These are phyloP conservation scores for Leucocoprinus birnbaumii DNA, from an alignment of 768 basidiomycete genomes.

Conservation along the genomic window DNA sequence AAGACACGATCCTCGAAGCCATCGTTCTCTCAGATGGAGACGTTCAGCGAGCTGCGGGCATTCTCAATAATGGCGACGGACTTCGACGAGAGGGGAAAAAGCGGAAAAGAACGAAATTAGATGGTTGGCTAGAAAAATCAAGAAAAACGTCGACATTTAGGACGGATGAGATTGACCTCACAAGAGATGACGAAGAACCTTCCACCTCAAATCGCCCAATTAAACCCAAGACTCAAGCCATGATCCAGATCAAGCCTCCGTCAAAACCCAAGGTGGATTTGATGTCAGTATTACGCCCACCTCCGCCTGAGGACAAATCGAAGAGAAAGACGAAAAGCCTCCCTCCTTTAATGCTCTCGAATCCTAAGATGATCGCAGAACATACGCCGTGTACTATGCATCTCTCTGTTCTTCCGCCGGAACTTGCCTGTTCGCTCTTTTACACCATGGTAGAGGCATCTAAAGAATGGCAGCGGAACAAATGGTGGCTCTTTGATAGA, in stretches of 20 bases:
- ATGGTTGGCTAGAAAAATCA: conserved; percentile 48
- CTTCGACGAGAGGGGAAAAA: conserved; percentile 32
- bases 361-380: conserved; percentile 58
- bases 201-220: neutral
- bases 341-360: conserved; percentile 62
- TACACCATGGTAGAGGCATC: conserved; percentile 68
- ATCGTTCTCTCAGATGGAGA: conserved; percentile 57
- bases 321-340: conserved; percentile 30
- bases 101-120: conserved; percentile 48
- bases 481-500: conserved; percentile 84
- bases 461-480: conserved; percentile 63
- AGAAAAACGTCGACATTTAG: conserved; percentile 1
- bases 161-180: conserved; percentile 15
- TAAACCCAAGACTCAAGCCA: conserved; percentile 7
- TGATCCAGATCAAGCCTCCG: conserved; percentile 12
- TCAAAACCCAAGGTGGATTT: conserved; percentile 40
- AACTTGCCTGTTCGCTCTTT: conserved; percentile 74
- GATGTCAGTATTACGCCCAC: conserved; percentile 54
- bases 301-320: conserved; percentile 34
- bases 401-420: conserved; percentile 62
- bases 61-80: conserved; percentile 13
- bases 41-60: conserved; percentile 44
- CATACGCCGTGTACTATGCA: conserved; percentile 80
- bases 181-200: neutral
- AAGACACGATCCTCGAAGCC: conserved; percentile 51